Evolutionary conservation across 2,329 filamentous ascomycete genomes (phyloP), one percentile per base, ranked within the genome.

Genomic region (Fusarium pininemorale): DNA sequence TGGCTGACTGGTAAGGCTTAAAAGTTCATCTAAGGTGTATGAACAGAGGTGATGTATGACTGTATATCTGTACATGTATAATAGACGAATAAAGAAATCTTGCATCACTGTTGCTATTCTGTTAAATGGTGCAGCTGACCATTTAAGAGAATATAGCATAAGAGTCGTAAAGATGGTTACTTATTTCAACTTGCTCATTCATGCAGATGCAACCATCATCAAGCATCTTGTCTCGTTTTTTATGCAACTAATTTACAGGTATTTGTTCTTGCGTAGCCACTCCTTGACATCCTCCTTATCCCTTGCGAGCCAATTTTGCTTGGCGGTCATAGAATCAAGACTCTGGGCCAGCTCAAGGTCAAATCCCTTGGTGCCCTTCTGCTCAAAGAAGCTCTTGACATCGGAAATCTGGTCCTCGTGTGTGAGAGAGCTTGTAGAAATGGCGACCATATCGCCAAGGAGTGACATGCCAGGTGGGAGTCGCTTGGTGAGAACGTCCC

Each of bases 261-360:
- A 80, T 28, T 79, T 79, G 61, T 80, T 80, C 28, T 79, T 63
- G 26, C 50, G 51, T 30, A 80, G 72, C 92, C 92, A 95, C 45
- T 79, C 72, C 65, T 78, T 74, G 61, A 98, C 93, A 82, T 97
- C 94, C 35, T 90, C 87, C 48, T 88, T 86, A 82, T 98, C 95
- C 37, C 77, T 67, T 3, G 69, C 62, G 20, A 68, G 91, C 89
- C 77, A 92, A 88, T 73, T 78, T 70, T 79, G 77, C 90, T 98
- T 98, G 63, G 95, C 95, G 70, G 90, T 90, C 78, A 98, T 92
- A 8, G 91, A 88, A 82, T 98, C 96, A 76, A 93, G 88, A 81
- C 93, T 96, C 86, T 98, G 96, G n/a, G 94, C 94, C 66, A 98
- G 86, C 55, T 93, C 91, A 81, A 95, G 92, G 80, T 97, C 94